Evolutionary conservation across 2,329 filamentous ascomycete species (phyloP), one percentile per base, ranked within the genome.

Genomic region (Immersiporthe knoxdaviesiana): DNA sequence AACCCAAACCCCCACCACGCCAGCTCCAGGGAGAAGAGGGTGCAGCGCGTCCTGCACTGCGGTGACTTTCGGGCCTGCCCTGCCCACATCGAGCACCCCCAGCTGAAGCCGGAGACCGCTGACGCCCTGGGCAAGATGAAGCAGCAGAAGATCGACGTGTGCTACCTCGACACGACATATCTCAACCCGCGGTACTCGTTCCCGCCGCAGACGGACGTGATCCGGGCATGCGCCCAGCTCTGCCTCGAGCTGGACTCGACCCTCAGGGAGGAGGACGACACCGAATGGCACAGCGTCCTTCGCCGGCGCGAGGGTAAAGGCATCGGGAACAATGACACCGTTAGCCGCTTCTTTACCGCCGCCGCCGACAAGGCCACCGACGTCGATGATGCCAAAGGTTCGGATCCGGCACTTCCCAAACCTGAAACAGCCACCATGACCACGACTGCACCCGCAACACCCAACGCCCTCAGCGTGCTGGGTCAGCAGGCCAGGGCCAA

Each of bases 161-260:
- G 96, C 81, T 99, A 99, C 77, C 88, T 99, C 11, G 96, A 99
- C 77, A 99, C 96, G 0, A 99, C 96, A 0, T 99, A 99, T 77
- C 86, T 99, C 14, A 97, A 96, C 72, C 96, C 96, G 0, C 94
- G 94, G 72, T 99, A 98, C 79, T 91, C 95, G 0, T 99, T 99
- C 74, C 96, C 96, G 0, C 90, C 88, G 3, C 96, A 99, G 77
- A 86, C 91, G 68, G 90, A 96, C 73, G 96, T 99, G 67, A 93
- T 98, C 71, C 84, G 87, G 72, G 92, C 95, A 11, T 97, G 94
- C 76, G 92, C 93, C 4, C 91, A 97, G 47, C 89, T 98, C 78
- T 97, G 94, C 76, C 88, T 91, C n/a, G 65, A 73, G 12, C 76
- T 80, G 10, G 81, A 78, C 75, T 78, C 72, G 68, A 80, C 70